Evolutionary conservation across 371 early-diverging fungal genomes (phyloP).

Genomic region (Mortierella sp.): DNA sequence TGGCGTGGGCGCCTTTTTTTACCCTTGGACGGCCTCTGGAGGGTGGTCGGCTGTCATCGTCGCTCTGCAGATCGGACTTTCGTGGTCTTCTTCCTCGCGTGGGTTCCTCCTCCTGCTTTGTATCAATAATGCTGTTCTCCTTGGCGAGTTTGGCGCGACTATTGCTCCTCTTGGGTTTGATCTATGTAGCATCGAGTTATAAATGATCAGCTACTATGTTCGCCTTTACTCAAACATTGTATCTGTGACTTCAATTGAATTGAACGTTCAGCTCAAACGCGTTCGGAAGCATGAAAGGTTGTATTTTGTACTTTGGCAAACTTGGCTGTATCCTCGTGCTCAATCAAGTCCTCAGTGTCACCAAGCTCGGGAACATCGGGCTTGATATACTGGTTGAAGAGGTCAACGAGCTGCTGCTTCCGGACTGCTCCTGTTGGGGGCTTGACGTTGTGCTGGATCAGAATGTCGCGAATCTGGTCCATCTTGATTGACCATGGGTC

Average conservation of each 20-base stretch:
- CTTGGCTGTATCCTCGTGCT: conserved; percentile 7
- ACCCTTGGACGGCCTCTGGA: background rate
- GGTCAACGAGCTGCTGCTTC: conserved; percentile 50
- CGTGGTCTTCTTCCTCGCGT: conserved; percentile 28
- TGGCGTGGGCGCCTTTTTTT: conserved; percentile 10
- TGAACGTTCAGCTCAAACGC: background rate
- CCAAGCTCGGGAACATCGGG: conserved; percentile 29
- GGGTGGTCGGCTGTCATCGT: conserved; percentile 22
- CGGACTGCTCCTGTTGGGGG: conserved; percentile 42
- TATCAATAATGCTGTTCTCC: conserved; percentile 22
- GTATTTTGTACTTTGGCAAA: background rate
- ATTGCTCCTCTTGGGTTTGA: conserved; percentile 35
- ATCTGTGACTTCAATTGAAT: no score
- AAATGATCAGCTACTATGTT: background rate
- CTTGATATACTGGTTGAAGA: conserved; percentile 46
- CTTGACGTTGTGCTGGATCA: conserved; percentile 45
- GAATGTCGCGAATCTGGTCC: conserved; percentile 51
- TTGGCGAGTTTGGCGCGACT: conserved; percentile 27
- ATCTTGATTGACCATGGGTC: conserved; percentile 49
- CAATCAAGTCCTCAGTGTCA: conserved; percentile 4
- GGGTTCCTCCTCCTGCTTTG: conserved; percentile 14
- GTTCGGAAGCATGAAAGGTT: background rate
- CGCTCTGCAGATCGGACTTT: conserved; percentile 23
- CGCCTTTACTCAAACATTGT: background rate
- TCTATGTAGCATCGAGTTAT: background rate